Evolutionary conservation across 345 rosid species (phyloP), one percentile per base, ranked within the genome.

Genomic region (Heritiera fomes): DNA sequence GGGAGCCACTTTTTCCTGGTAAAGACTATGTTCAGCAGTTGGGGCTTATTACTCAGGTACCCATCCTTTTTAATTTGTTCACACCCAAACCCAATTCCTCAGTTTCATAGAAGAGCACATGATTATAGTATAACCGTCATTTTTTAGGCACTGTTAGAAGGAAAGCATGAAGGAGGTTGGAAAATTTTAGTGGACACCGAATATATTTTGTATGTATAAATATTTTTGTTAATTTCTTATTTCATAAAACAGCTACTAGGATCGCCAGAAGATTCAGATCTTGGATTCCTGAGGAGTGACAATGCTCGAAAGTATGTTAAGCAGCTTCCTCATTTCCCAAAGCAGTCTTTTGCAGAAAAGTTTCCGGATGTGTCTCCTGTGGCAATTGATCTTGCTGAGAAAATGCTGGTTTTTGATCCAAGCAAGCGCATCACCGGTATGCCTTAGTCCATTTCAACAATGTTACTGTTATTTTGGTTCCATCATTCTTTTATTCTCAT

Each of bases 1-100:
- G 93, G 84, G 93, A 92, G 74, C 90, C 97, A 5, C 93, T 94
- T 49, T 91, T 91, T 34, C 92, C 94, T 0, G 97, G 97, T 59
- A 94, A 89, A 90, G 95, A 94, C 80, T 94, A 94, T 75, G 91
- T 90, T 76, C 97, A 94, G 67, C 98, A 92, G 78, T 81, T 92
- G 73, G 85, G 79, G 49, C 92, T 94, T 66, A 94, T 92, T 67
- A 94, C 92, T 3, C 89, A 94, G 95, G 98, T 92, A 88, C 67
- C 63, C 17, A 73, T 71, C 63, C 73, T 66, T 79, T 59, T 64
- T 75, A 53, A 43, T 30, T 50, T 2, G 0, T 50, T 18, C 55
- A 52, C 73, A 66, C n/a, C 70, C 59, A 49, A 34, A 30, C 40
- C 9, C 56, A 34, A 34, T 75, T 75, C 71, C 70, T 76, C n/a